phyloP scores from a whole-genome alignment of 2,329 filamentous ascomycete species.

The Colletotrichum tropicale region DNA sequence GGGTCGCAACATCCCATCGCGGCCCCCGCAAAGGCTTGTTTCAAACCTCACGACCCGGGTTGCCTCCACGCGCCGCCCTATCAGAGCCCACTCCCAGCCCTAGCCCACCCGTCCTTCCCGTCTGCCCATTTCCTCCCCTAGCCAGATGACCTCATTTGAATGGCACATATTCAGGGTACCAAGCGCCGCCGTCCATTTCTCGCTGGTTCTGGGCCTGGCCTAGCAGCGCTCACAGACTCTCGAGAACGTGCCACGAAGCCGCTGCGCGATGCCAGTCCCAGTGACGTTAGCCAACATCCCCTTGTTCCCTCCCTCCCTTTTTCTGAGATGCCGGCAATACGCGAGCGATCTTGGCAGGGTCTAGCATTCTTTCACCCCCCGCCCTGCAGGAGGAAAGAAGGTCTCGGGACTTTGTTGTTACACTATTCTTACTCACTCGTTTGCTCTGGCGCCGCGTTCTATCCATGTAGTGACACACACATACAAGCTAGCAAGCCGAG shows the following conservation, averaged over 20 bases:
- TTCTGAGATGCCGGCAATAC: not conserved
- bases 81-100: not conserved
- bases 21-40: conserved; percentile 14
- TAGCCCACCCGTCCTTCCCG: not conserved
- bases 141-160: conserved; percentile 14
- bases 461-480: not conserved
- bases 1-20: not conserved
- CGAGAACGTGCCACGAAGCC: conserved; percentile 9
- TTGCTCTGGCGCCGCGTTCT: not conserved
- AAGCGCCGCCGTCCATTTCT: not conserved
- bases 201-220: not conserved
- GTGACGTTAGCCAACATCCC: conserved; percentile 9
- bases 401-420: not conserved
- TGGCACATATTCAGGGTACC: not conserved
- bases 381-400: not conserved
- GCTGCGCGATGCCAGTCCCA: not conserved
- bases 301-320: not conserved
- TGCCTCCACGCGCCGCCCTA: not conserved
- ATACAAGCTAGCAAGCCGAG: not conserved
- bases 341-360: conserved; percentile 11
- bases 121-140: not conserved
- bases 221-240: not conserved
- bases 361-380: not conserved
- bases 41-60: conserved; percentile 1
- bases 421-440: not conserved